Evolutionary conservation across 371 early-diverging fungal species (phyloP), one percentile per base, ranked within the genome.

Genomic region (Actinomucor elegans): DNA sequence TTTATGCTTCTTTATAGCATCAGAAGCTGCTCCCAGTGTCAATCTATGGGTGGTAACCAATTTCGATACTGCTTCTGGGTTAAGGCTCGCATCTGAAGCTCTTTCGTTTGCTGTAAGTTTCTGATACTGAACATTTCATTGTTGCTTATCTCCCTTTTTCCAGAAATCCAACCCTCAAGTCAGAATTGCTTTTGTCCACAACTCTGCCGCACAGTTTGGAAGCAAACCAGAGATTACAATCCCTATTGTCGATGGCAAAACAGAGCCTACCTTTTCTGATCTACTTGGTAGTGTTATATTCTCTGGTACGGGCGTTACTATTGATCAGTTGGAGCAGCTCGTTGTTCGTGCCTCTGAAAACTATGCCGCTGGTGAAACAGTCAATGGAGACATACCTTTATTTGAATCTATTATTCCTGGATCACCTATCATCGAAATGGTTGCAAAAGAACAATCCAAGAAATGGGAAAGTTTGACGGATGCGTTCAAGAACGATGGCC

Each of bases 21-120:
- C 59, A 8, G 40, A 41, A 6, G 46, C 53, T 15, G 47, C 27
- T 7, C 57, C 69, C 11, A 54, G 43, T 4, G 53, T 66, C 0
- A 80, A 86, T 12, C 12, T 87, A 7, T 68, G 82, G 59, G 43
- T 84, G 1, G 38, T 79, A 17, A 74, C 84, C 2, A 79, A 91
- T 62, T 77, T 88, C 28, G 71, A 81, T n/a, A 64, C 67, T 18
- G 37, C 50, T 8, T 42, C 48, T 14, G 89, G 89, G 24, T 49
- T 83, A 15, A 59, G 61, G 14, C 64, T 81, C n/a, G 85, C 73
- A 1, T 32, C 58, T 14, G 71, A 71, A 5, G 83, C 84, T 23
- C 43, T 85, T 3, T 48, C 50, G 21, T 74, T 66, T 53, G 41
- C 66, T 29, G 80, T 72, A 71, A 49, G 63, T 34, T 35, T 14